These are phyloP conservation scores for Quambalaria eucalypti DNA, from an alignment of 1,284 basidiomycete genomes.

Conservation along the genomic window DNA sequence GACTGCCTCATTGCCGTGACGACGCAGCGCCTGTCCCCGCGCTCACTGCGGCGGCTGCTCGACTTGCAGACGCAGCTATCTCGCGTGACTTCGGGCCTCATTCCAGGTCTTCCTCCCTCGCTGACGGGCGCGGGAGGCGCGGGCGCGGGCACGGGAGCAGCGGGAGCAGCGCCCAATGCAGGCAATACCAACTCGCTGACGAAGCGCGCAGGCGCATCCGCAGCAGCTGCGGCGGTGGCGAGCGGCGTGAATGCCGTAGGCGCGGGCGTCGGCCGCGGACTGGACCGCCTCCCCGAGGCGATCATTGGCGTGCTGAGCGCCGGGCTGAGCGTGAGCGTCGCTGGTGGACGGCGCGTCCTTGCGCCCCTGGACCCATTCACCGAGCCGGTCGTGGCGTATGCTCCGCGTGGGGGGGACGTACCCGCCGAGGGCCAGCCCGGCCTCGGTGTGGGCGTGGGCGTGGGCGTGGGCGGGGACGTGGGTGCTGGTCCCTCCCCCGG, in stretches of 20 bases:
- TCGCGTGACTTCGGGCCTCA: slow-evolving; percentile 8
- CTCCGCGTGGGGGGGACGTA: background rate
- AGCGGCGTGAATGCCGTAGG: slow-evolving; percentile 1
- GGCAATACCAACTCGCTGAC: slow-evolving; percentile 1
- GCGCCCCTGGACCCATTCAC: slow-evolving; percentile 38
- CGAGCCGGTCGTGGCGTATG: slow-evolving; percentile 5
- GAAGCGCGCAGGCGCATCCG: background rate
- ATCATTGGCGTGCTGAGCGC: slow-evolving; percentile 40
- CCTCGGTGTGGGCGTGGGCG: background rate
- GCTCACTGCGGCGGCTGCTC: slow-evolving; percentile 34
- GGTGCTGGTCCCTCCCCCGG: background rate
- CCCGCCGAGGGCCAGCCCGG: background rate
- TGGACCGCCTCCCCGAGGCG: slow-evolving; percentile 41
- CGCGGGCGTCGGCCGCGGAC: slow-evolving; percentile 8
- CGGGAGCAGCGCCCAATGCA: background rate
- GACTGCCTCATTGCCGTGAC: slow-evolving; percentile 42
- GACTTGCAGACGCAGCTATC: slow-evolving; percentile 31
- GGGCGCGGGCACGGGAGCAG: background rate
- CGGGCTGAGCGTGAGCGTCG: slow-evolving; percentile 33
- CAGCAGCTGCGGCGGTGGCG: background rate
- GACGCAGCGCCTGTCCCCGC: slow-evolving; percentile 32
- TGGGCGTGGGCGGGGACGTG: too few species aligned
- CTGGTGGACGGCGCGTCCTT: slow-evolving; percentile 26
- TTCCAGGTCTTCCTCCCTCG: slow-evolving; percentile 11
- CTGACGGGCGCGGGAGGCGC: background rate